phyloP scores from a whole-genome alignment of 768 basidiomycete genomes.

The Astraeus odoratus region DNA sequence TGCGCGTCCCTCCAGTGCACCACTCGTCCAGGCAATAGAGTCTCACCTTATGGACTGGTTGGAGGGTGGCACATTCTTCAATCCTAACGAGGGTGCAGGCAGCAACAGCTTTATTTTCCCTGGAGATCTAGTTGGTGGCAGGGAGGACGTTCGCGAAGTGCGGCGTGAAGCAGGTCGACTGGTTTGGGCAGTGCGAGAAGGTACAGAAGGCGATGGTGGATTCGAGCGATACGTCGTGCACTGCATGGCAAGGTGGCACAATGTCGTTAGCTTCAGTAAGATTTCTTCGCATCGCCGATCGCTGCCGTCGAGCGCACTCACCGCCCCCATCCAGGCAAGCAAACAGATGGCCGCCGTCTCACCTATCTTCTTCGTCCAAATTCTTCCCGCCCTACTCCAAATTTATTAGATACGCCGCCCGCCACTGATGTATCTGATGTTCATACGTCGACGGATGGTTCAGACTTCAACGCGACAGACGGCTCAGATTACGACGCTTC shows the following conservation, averaged over 20 bases:
- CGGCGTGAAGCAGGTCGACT: slow-evolving; percentile 58
- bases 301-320: not conserved
- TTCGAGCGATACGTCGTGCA: slow-evolving; percentile 80
- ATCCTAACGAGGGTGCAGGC: slow-evolving; percentile 36
- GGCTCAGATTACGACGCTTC: slow-evolving; percentile 15
- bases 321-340: slow-evolving; percentile 28
- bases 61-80: slow-evolving; percentile 46
- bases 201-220: slow-evolving; percentile 40
- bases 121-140: slow-evolving; percentile 45
- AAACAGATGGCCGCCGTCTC: slow-evolving; percentile 49
- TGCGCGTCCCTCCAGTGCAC: slow-evolving; percentile 41
- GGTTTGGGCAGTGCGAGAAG: slow-evolving; percentile 54
- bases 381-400: slow-evolving; percentile 50
- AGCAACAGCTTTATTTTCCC: slow-evolving; percentile 23
- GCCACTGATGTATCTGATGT: slow-evolving; percentile 59
- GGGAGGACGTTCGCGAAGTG: slow-evolving; percentile 56
- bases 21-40: slow-evolving; percentile 66
- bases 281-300: slow-evolving; percentile 7
- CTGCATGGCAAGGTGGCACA: slow-evolving; percentile 74
- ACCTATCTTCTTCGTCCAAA: slow-evolving; percentile 81
- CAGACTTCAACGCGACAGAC: slow-evolving; percentile 27
- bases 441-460: slow-evolving; percentile 38
- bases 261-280: slow-evolving; percentile 77
- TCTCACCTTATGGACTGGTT: slow-evolving; percentile 59
- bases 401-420: slow-evolving; percentile 62